A percentile compares a stretch with the other conserved stretches of the same genome.
Evolutionary conservation across 805 yeast genomes (phyloP).

Genomic region (Lipomyces orientalis): DNA sequence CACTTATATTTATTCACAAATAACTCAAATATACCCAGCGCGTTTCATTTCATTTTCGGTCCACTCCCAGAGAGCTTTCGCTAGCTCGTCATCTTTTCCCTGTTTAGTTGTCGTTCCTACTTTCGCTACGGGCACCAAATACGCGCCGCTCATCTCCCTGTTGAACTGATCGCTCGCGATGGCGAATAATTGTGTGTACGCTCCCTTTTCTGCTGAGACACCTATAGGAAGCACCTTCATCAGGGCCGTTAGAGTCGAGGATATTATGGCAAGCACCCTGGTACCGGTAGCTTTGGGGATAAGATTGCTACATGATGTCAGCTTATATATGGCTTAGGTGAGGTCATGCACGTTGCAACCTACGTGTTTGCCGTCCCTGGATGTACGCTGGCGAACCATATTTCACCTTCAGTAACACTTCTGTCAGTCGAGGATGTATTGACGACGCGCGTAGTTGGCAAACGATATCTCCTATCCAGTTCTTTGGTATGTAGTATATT

Average conservation of each 20-base stretch:
- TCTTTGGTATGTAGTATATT: slow-evolving; percentile 9
- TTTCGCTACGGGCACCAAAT: not conserved
- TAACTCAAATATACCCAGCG: not conserved
- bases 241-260: not conserved
- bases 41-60: not conserved
- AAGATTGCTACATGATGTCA: not conserved
- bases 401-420: not conserved
- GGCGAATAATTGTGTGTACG: not conserved
- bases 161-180: not conserved
- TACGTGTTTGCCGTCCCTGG: not conserved
- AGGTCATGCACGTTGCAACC: not conserved
- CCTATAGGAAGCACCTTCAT: not conserved
- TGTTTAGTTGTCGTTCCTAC: not conserved
- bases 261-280: not conserved
- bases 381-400: not conserved
- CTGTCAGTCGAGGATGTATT: not conserved
- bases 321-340: not conserved
- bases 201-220: not conserved
- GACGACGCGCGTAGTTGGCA: too few species aligned
- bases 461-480: not conserved
- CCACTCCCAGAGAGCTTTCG: not conserved
- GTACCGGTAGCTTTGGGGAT: not conserved
- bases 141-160: not conserved
- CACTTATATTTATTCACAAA: too few species aligned
- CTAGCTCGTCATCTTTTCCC: not conserved